These are phyloP conservation scores for Curvularia eragrostidis DNA, from an alignment of 2,329 filamentous ascomycete genomes.

Conservation along the genomic window DNA sequence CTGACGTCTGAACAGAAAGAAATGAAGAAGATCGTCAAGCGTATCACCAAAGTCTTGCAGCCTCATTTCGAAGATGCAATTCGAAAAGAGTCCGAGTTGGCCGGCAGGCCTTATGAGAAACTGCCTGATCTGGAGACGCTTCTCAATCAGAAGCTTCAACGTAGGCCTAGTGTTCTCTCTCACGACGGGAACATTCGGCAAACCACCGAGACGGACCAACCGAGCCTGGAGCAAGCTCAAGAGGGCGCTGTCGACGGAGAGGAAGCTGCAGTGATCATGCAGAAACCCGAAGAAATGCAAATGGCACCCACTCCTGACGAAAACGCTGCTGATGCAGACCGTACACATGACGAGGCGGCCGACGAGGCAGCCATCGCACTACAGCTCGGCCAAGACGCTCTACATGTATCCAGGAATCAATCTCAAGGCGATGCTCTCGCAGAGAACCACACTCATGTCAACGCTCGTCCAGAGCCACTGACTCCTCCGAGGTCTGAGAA, in stretches of 20 bases:
- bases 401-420: conserved; percentile 29
- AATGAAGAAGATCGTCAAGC: conserved; percentile 82
- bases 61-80: conserved; percentile 77
- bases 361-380: conserved; percentile 48
- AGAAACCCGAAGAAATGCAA: conserved; percentile 34
- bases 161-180: conserved; percentile 54
- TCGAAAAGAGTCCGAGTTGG: conserved; percentile 81
- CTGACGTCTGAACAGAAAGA: conserved; percentile 73
- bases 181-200: conserved; percentile 31
- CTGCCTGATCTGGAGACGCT: conserved; percentile 76
- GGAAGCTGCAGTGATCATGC: conserved; percentile 17
- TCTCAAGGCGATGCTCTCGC: conserved; percentile 28
- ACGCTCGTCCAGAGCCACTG: conserved; percentile 56
- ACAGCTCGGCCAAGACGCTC: conserved; percentile 41
- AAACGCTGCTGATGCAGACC: conserved; percentile 38
- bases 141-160: conserved; percentile 68
- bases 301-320: conserved; percentile 48
- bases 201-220: conserved; percentile 28
- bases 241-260: conserved; percentile 23
- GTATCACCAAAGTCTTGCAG: conserved; percentile 84
- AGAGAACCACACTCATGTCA: conserved; percentile 25
- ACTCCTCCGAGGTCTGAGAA: conserved; percentile 68
- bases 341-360: conserved; percentile 41
- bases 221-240: conserved; percentile 17
- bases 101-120: conserved; percentile 72